Base-by-base conservation (phyloP, 1,139 yeast species). In the Hemisphaericaspora lyxosophila region DNA sequence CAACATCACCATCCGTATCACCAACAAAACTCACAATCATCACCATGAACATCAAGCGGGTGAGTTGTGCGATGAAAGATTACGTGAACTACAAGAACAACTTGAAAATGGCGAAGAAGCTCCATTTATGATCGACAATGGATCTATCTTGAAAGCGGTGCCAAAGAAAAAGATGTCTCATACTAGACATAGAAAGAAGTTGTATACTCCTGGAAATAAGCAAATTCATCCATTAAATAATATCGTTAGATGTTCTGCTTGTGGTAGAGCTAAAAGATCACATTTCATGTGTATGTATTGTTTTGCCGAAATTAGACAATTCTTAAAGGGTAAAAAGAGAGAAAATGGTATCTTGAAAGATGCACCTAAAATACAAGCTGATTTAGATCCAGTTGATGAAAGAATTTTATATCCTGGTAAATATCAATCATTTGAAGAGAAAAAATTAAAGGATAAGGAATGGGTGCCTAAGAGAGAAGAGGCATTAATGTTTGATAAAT, bases 271-370 rank as follows among this genome's bases (percentile, higher is more conserved):
- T 50, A 90, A 90, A 64, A 75, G 97, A 55, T 81, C 94, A 2
- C 96, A 90, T 60, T 81, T 89, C 40, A 73, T 90, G 59, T 90
- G 98, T 64, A 88, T 88, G 95, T 78, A 85, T 57, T 90, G 98
- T 64, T 90, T 88, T 45, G 80, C 76, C 28, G 92, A 88, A 58
- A 85, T 90, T 53, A 82, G 79, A 57, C 67, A 75, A 39, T 72
- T 85, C 38, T 85, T 96, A 83, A 71, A 70, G 53, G 57, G 53
- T 17, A 82, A 78, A 51, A 67, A 70, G 51, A 70, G 70, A 47
- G 67, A 70, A 44, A 60, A 64, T 36, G 52, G 52, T 5, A 11
- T 47, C 4, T 38, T 48, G n/a, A 44, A 47, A 31, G 50, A 47
- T 26, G 17, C 34, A 2, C 36, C 35, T 4, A 35, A 52, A 44